A percentile compares a stretch with the other conserved stretches of the same genome.
phyloP scores from a whole-genome alignment of 148 eudicot species.

The Dysphania ambrosioides region DNA sequence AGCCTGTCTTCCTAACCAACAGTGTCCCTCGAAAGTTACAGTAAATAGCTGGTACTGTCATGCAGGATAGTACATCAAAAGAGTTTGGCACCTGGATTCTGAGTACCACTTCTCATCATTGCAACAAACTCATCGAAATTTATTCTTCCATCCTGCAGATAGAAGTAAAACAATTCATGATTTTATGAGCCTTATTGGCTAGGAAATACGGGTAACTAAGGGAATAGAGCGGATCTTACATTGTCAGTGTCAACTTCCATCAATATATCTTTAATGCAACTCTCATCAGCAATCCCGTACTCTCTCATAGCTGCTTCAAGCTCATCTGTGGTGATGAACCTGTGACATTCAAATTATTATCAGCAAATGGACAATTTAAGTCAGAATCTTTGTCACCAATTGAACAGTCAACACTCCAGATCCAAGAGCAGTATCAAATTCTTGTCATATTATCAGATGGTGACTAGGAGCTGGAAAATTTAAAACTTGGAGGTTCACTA shows the following conservation, averaged over 20 bases:
- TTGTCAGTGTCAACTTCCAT: conserved; percentile 84
- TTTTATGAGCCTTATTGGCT: background rate
- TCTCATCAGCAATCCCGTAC: conserved; percentile 74
- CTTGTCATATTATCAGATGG: background rate
- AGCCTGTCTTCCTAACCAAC: background rate
- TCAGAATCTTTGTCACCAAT: too few species aligned
- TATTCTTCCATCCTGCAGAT: conserved; percentile 86
- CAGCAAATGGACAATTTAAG: background rate
- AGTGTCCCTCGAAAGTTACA: conserved; percentile 5
- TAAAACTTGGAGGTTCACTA: too few species aligned
- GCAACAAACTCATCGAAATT: conserved; percentile 75
- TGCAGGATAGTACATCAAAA: background rate
- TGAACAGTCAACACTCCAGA: background rate
- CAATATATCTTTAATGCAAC: conserved; percentile 72
- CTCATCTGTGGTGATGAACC: conserved; percentile 81
- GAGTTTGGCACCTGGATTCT: conserved; percentile 30
- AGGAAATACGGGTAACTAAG: background rate
- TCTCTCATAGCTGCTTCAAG: conserved; percentile 83
- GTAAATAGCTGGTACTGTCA: background rate
- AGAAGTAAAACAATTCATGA: background rate
- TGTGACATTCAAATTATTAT: conserved; percentile 14
- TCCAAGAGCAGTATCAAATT: background rate
- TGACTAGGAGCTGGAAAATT: background rate
- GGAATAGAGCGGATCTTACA: conserved; percentile 34
- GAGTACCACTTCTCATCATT: conserved; percentile 88